Evolutionary conservation across 257 asterid genomes (phyloP).

Genomic region (Penstemon eatonii): DNA sequence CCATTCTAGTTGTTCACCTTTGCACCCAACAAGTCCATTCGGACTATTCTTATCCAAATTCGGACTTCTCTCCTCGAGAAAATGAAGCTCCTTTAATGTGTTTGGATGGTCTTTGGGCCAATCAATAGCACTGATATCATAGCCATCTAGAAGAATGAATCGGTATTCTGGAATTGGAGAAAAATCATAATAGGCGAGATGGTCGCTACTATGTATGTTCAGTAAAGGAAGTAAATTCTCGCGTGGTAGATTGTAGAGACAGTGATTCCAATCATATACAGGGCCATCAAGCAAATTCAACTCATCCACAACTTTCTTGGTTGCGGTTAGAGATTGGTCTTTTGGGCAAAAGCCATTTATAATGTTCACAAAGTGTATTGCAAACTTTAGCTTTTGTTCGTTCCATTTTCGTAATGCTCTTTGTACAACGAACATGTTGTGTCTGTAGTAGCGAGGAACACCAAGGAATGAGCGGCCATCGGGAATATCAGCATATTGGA

Average conservation of each 20-base stretch:
- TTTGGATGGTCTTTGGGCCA: slow-evolving; percentile 83
- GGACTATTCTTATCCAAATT: slow-evolving; percentile 89
- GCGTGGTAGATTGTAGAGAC: slow-evolving; percentile 94
- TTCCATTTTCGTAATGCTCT: slow-evolving; percentile 73
- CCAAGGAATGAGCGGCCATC: slow-evolving; percentile 90
- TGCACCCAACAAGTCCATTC: slow-evolving; percentile 68
- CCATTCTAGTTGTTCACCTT: slow-evolving; percentile 90
- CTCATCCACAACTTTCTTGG: slow-evolving; percentile 48
- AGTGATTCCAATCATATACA: slow-evolving; percentile 87
- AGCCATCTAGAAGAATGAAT: slow-evolving; percentile 82
- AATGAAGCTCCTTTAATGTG: slow-evolving; percentile 48
- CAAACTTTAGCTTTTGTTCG: slow-evolving; percentile 50
- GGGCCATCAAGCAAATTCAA: slow-evolving; percentile 59
- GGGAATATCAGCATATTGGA: slow-evolving; percentile 93
- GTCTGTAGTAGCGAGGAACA: slow-evolving; percentile 89
- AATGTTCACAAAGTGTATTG: slow-evolving; percentile 76
- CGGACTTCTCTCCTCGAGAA: slow-evolving; percentile 72
- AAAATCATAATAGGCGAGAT: slow-evolving; percentile 79
- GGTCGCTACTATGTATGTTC: slow-evolving; percentile 46
- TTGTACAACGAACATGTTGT: slow-evolving; percentile 70
- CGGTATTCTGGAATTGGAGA: slow-evolving; percentile 75
- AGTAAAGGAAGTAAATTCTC: slow-evolving; percentile 69
- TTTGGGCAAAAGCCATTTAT: slow-evolving; percentile 91
- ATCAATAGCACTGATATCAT: slow-evolving; percentile 82
- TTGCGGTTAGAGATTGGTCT: slow-evolving; percentile 60